Base-by-base conservation (phyloP, 306 rosid species). In the Vigna hirtella region DNA sequence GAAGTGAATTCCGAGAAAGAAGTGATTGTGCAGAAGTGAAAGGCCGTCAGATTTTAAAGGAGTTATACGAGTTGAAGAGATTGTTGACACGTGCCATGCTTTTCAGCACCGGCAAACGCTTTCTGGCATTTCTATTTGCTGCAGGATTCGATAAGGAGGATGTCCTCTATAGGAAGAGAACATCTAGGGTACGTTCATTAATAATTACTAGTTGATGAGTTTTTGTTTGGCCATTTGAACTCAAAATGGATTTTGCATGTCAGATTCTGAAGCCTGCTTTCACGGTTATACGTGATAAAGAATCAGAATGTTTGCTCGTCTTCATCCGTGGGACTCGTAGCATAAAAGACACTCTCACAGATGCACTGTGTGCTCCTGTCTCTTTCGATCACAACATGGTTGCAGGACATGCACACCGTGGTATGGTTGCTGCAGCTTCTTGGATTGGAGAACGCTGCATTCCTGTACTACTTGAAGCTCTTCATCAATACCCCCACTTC, bases 301-400 rank as follows among this genome's bases (percentile, higher is more conserved):
- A 85, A 26, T 86, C 89, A 32, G 88, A 89, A 83, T 90, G 97
- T 77, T 88, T 94, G 79, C 92, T 94, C 81, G 87, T 92, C 56
- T 79, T 94, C 85, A 92, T 94, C 81, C 97, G 98, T 48, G 98
- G 98, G 17, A 94, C 97, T 26, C 98, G 88, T 82, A 88, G 98
- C 86, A 87, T 94, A 67, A 92, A 90, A 90, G 98, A 94, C 76
- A 94, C 98, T 3, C 81, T 94, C 67, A 94, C 98, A 30, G 97
- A 97, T 65, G 98, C 90, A 81, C 88, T 97, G 49, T 95, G 97
- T 18, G 91, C 95, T n/a, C 97, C 93, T 32, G 91, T 89, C 73
- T 93, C 98, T 63, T 94, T 94, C 84, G 90, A 90, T 82, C 98
- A 91, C 89, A 90, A 92, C 82, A 80, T 90, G 52, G 85, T 94